Evolutionary conservation across 345 rosid species (phyloP).

Genomic region (Populus ilicifolia): DNA sequence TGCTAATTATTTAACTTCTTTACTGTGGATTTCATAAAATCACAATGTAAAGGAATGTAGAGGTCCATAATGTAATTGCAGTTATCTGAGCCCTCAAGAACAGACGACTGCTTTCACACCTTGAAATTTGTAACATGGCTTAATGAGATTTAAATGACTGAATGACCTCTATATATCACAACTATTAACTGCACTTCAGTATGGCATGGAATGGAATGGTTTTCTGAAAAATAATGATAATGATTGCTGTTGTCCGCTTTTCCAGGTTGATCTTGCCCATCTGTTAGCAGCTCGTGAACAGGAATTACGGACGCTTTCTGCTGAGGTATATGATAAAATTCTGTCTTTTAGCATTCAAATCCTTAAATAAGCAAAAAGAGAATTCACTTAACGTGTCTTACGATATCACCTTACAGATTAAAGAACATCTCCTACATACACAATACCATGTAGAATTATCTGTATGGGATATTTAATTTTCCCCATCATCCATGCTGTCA

Average conservation of each 20-base stretch:
- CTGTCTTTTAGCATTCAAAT: background rate
- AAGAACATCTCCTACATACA: too few relatives aligned
- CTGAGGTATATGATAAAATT: conserved; percentile 51
- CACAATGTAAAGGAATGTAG: background rate
- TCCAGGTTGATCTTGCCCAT: conserved; percentile 93
- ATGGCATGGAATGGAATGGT: background rate
- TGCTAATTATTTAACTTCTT: background rate
- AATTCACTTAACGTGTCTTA: too few relatives aligned
- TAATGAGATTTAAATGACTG: background rate
- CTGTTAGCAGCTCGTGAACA: conserved; percentile 91
- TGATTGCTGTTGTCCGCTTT: conserved; percentile 12
- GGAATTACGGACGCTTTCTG: conserved; percentile 83
- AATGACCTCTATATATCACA: background rate
- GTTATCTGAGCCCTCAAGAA: background rate
- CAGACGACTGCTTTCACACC: background rate
- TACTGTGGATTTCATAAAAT: background rate
- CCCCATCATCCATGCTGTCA: background rate
- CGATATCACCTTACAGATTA: background rate
- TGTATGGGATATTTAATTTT: background rate
- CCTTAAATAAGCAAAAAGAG: too few relatives aligned
- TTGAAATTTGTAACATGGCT: background rate
- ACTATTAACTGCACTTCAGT: background rate
- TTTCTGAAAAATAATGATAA: conserved; percentile 1
- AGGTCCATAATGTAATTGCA: background rate
- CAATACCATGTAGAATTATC: too few relatives aligned